Evolutionary conservation across 2,329 filamentous ascomycete species (phyloP).

Genomic region (Diplodia corticola): DNA sequence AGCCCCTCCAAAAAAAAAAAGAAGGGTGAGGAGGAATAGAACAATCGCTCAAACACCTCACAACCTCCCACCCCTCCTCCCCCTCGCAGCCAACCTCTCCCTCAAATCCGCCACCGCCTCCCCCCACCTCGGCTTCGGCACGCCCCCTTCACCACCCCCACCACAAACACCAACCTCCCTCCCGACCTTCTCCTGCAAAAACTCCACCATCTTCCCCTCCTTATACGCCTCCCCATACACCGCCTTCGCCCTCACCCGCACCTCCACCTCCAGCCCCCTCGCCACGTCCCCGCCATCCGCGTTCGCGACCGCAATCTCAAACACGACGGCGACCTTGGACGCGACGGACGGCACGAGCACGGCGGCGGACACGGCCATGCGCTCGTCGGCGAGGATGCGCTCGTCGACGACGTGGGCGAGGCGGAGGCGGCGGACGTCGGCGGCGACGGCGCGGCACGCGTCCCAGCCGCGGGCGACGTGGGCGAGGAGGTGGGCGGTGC

Average conservation of each 20-base stretch:
- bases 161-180: conserved; percentile 36
- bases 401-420: conserved; percentile 65
- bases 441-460: conserved; percentile 59
- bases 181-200: conserved; percentile 58
- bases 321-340: conserved; percentile 66
- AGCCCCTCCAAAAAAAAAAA: background rate
- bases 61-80: conserved; percentile 46
- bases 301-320: conserved; percentile 59
- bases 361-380: conserved; percentile 61
- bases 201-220: conserved; percentile 72
- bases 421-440: conserved; percentile 62
- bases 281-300: conserved; percentile 52
- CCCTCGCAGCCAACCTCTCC: conserved; percentile 46
- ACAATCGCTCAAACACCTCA: background rate
- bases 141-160: no score
- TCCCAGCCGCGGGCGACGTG: conserved; percentile 67
- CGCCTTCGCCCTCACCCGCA: conserved; percentile 54
- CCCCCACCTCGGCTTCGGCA: conserved; percentile 36
- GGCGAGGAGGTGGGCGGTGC: conserved; percentile 58
- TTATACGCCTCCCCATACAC: conserved; percentile 80
- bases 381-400: conserved; percentile 64
- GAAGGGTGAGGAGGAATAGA: no score
- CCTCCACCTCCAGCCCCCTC: conserved; percentile 33
- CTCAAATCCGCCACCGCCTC: conserved; percentile 47
- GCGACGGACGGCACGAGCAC: conserved; percentile 65